Conservation (phyloP, 345 rosid genomes). For the Rhizophora apiculata region DNA sequence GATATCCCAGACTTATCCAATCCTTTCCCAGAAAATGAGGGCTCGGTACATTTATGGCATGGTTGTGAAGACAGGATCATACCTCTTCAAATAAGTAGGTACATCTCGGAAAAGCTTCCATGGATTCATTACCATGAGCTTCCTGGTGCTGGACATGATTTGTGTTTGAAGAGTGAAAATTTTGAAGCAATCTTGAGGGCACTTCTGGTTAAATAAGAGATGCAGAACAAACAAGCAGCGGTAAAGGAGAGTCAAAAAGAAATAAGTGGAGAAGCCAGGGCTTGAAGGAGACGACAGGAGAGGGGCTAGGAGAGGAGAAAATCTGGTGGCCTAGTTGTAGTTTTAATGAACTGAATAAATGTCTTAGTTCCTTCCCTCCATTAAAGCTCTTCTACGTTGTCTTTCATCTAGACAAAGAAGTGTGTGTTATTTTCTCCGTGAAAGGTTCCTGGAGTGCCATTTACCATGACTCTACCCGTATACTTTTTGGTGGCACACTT, state of each 20-base stretch:
- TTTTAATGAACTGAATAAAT: no score
- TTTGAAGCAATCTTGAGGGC: conserved; percentile 53
- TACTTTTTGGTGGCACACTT: no score
- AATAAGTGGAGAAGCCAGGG: not conserved
- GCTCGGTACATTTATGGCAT: conserved; percentile 77
- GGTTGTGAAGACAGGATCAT: conserved; percentile 60
- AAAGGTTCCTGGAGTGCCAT: no score
- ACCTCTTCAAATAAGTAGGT: conserved; percentile 44
- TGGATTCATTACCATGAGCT: conserved; percentile 81
- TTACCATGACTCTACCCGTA: no score
- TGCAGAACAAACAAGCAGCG: not conserved
- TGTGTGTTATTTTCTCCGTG: no score
- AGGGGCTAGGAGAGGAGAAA: not conserved
- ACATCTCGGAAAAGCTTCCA: conserved; percentile 53
- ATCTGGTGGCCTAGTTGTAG: no score
- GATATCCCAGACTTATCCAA: conserved; percentile 57
- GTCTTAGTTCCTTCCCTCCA: no score
- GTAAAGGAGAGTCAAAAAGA: conserved; percentile 11
- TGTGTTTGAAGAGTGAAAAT: conserved; percentile 38
- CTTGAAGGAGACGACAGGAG: not conserved
- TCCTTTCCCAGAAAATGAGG: conserved; percentile 54
- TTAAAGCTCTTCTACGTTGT: no score
- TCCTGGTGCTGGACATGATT: conserved; percentile 54
- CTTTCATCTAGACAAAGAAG: no score
- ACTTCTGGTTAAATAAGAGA: conserved; percentile 28